Base-by-base conservation (phyloP, 441 rosid genomes). In the Geranium incanum region DNA sequence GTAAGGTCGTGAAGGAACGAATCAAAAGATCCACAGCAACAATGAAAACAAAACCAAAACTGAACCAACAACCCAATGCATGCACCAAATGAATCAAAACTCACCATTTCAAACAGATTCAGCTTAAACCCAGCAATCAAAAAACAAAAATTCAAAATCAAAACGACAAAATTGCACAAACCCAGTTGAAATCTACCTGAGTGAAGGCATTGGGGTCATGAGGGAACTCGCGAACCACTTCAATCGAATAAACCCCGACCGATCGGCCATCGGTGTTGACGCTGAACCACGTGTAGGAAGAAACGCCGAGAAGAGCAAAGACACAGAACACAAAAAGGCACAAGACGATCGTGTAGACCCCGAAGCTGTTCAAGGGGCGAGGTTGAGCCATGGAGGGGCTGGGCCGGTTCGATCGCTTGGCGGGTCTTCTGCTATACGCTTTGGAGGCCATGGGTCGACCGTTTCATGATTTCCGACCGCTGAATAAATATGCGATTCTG, bases 191-290 rank as follows among this genome's bases (percentile, higher is more conserved):
- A 12, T 8, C 63, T 64, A 89, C 98, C 97, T 92, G 95, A 80
- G 99, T 90, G 81, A 92, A 95, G 60, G 99, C 97, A 1, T 41
- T 16, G 38, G 93, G 91, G 48, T 95, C 99, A 75, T 95, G 98
- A 70, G 88, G 96, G 77, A 84, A 95, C 81, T 88, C 91, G 69
- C 88, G 88, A 69, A 89, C 81, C 0, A 92, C 88, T 80, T 88
- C 79, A 71, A 88, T 84, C 39, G 84, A 45, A 72, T 84, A 82
- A 6, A 86, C 16, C 36, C 12, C 12, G 33, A 77, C 64, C 2
- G 86, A 78, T 5, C 9, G 68, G 66, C 77, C 68, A 23, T 3
- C 48, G 6, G 74, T 19, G 3, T 1, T 13, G n/a, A 82, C 48
- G 57, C 60, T 62, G 37, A 52, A 70, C 83, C 78, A 64, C 2